Conservation (phyloP, 306 rosid species). For the Lathyrus sativus region DNA sequence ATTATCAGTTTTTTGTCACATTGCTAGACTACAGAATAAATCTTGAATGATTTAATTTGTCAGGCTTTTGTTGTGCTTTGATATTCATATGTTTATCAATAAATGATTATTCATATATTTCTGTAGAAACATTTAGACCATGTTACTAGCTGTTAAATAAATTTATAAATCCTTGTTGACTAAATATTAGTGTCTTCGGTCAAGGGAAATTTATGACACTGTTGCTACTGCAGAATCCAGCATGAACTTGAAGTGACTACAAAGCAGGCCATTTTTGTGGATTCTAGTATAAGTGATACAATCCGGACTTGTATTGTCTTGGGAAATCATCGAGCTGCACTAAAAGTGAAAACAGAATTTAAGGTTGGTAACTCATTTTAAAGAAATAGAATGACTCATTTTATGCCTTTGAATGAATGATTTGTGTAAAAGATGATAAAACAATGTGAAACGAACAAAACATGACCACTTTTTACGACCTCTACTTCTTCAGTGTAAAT, state of each 20-base stretch:
- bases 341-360: constrained; percentile 88
- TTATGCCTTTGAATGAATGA: constrained; percentile 28
- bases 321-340: constrained; percentile 94
- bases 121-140: constrained; percentile 1
- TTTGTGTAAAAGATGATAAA: constrained; percentile 13
- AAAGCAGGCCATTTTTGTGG: constrained; percentile 97
- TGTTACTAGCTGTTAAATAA: constrained; percentile 13
- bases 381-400: constrained; percentile 25
- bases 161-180: constrained; percentile 14
- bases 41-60: constrained; percentile 22
- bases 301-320: constrained; percentile 95
- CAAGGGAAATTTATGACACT: constrained; percentile 28
- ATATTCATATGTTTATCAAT: constrained; percentile 6
- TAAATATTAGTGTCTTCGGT: constrained; percentile 25
- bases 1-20: constrained; percentile 28
- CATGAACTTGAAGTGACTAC: constrained; percentile 88
- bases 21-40: constrained; percentile 8
- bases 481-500: constrained; percentile 17
- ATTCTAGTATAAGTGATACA: constrained; percentile 94
- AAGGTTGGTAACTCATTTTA: constrained; percentile 62
- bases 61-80: constrained; percentile 34
- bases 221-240: constrained; percentile 65
- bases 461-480: neutral
- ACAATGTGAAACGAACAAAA: constrained; percentile 6
- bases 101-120: constrained; percentile 25